phyloP scores from a whole-genome alignment of 2,329 filamentous ascomycete species.

The Botrytis tulipae region DNA sequence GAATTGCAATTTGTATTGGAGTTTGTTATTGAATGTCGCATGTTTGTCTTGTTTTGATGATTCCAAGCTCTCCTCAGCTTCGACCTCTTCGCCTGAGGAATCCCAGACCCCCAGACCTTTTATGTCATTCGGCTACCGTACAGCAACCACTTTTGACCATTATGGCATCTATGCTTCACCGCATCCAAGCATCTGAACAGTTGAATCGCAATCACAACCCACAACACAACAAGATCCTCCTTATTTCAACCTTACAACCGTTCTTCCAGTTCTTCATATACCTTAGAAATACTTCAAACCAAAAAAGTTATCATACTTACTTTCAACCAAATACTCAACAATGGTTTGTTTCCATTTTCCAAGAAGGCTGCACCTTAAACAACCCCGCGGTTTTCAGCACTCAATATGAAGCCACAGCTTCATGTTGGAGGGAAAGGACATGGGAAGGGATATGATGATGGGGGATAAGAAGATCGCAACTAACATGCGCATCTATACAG shows the following conservation, averaged over 20 bases:
- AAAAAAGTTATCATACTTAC: not conserved
- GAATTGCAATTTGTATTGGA: not conserved
- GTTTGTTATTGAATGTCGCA: slow-evolving; percentile 18
- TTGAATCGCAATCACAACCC: slow-evolving; percentile 13
- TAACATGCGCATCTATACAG: slow-evolving; percentile 48
- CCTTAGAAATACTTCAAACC: not conserved
- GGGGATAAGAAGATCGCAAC: not conserved
- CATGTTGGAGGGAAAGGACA: not conserved
- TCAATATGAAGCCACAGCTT: not conserved
- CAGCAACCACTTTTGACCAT: not conserved
- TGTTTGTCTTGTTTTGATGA: slow-evolving; percentile 16
- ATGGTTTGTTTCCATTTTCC: not conserved
- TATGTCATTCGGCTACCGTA: slow-evolving; percentile 11
- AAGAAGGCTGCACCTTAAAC: not conserved
- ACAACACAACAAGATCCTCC: slow-evolving; percentile 10
- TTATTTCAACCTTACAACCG: not conserved
- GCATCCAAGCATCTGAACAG: slow-evolving; percentile 9
- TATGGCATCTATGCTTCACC: slow-evolving; percentile 11
- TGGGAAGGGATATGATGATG: no score
- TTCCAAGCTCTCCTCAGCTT: slow-evolving; percentile 18
- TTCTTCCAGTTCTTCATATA: not conserved
- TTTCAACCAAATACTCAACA: not conserved
- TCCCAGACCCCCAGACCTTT: not conserved
- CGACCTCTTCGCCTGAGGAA: slow-evolving; percentile 13
- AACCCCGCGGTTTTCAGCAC: slow-evolving; percentile 2